Conservation (phyloP, 148 eudicot genomes). For the Heliamphora exappendiculata region DNA sequence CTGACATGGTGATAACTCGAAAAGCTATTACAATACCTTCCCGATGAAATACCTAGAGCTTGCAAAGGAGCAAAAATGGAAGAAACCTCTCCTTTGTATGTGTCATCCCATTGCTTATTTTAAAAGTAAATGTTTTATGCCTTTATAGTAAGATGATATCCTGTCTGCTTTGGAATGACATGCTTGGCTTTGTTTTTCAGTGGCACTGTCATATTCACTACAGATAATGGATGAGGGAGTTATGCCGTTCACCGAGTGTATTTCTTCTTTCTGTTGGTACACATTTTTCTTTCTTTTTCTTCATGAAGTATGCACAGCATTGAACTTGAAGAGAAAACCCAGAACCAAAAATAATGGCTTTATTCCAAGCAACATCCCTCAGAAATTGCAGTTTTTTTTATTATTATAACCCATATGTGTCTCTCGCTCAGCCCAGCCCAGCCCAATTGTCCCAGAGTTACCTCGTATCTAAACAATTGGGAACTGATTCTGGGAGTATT, state of each 20-base stretch:
- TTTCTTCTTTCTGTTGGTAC: not conserved
- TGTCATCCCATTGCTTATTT: conserved; percentile 4
- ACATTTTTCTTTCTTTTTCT: not conserved
- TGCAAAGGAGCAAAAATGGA: conserved; percentile 69
- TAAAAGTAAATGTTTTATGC: not conserved
- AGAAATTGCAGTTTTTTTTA: too few relatives aligned
- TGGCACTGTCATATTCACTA: conserved; percentile 77
- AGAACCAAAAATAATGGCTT: not conserved
- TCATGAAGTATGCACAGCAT: not conserved
- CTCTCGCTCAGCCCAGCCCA: too few relatives aligned
- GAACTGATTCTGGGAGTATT: too few relatives aligned
- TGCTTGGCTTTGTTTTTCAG: conserved; percentile 32
- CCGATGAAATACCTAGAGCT: conserved; percentile 71
- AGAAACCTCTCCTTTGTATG: conserved; percentile 74
- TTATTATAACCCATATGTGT: too few relatives aligned
- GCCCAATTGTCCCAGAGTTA: too few relatives aligned
- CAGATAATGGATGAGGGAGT: conserved; percentile 87
- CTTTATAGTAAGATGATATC: not conserved
- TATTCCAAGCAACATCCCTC: not conserved
- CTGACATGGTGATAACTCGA: conserved; percentile 13
- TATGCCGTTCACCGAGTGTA: conserved; percentile 44
- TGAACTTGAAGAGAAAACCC: not conserved
- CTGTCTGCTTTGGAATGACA: not conserved
- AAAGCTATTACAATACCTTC: conserved; percentile 94
- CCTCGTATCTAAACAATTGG: too few relatives aligned